Evolutionary conservation across 2,329 filamentous ascomycete species (phyloP).

Genomic region (Pseudodiploospora longispora): DNA sequence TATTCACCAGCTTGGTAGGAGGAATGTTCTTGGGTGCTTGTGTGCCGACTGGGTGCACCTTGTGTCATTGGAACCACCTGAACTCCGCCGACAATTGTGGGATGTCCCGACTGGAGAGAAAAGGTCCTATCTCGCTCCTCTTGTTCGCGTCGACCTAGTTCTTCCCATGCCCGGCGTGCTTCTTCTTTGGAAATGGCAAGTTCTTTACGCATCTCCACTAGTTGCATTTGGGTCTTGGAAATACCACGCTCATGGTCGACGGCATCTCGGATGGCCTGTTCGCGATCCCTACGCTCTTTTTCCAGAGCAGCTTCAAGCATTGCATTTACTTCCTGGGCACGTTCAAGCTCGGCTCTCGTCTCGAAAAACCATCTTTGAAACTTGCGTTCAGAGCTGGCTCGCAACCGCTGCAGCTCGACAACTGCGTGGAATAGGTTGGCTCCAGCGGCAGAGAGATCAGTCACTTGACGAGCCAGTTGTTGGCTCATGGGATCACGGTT

Average conservation of each 20-base stretch:
- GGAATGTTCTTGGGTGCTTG: constrained; percentile 32
- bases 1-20: constrained; percentile 24
- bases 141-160: constrained; percentile 85
- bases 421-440: constrained; percentile 97
- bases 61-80: constrained; percentile 92
- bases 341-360: constrained; percentile 80
- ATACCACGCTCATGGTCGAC: constrained; percentile 62
- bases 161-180: constrained; percentile 92
- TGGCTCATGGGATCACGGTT: constrained; percentile 74
- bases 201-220: constrained; percentile 89
- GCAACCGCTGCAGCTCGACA: constrained; percentile 86
- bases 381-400: constrained; percentile 92
- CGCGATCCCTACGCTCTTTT: constrained; percentile 61
- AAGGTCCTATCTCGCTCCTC: constrained; percentile 82
- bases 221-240: constrained; percentile 67
- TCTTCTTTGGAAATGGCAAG: constrained; percentile 93
- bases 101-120: constrained; percentile 78
- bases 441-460: constrained; percentile 91
- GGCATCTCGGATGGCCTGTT: constrained; percentile 58
- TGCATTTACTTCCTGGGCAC: constrained; percentile 71
- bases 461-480: constrained; percentile 88
- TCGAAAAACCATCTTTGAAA: constrained; percentile 99
- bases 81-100: constrained; percentile 84
- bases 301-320: constrained; percentile 70
- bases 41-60: constrained; percentile 50